Base-by-base conservation (phyloP, 306 rosid genomes). In the Abrus precatorius region DNA sequence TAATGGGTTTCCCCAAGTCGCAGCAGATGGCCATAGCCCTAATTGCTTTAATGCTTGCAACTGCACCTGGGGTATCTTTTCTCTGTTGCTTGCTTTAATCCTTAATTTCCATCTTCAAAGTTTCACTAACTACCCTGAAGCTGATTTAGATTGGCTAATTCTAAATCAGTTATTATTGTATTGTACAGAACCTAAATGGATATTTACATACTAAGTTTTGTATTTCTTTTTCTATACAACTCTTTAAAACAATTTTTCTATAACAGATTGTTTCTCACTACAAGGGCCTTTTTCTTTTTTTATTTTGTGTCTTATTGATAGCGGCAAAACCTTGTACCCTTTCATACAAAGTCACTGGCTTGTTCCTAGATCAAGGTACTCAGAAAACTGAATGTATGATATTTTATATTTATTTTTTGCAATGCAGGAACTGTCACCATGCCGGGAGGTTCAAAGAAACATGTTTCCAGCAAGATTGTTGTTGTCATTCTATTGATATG, bases 31-130 rank as follows among this genome's bases (percentile, higher is more conserved):
- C 69, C 83, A 63, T 53, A 80, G 82, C 77, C 66, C 89, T 56
- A 81, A 81, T 67, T 96, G 98, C 83, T 96, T 92, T 77, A 77
- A 87, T 4, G 89, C 91, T 72, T 96, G 99, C 90, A 93, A 93
- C 86, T 96, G 99, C 87, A 85, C 89, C 54, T 92, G 87, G 81
- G 99, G 99, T 96, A 90, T 79, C 57, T 77, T 83, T 80, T 62
- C 77, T 49, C 28, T 75, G 59, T 70, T 33, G 64, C 40, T 72
- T 67, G 48, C 84, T 44, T 72, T 28, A 50, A 34, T 76, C 49
- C 78, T 33, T 69, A 52, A 71, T 65, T 79, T 57, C 59, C 47
- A 56, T 56, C 10, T 7, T 33, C n/a, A 69, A 38, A 45, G n/a
- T 69, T 62, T 12, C 33, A 41, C 29, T 52, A 72, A 48, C 28